A percentile compares a stretch with the other conserved stretches of the same genome.
phyloP scores from a whole-genome alignment of 495 filamentous ascomycete species.

The Rostrohypoxylon terebratum region DNA sequence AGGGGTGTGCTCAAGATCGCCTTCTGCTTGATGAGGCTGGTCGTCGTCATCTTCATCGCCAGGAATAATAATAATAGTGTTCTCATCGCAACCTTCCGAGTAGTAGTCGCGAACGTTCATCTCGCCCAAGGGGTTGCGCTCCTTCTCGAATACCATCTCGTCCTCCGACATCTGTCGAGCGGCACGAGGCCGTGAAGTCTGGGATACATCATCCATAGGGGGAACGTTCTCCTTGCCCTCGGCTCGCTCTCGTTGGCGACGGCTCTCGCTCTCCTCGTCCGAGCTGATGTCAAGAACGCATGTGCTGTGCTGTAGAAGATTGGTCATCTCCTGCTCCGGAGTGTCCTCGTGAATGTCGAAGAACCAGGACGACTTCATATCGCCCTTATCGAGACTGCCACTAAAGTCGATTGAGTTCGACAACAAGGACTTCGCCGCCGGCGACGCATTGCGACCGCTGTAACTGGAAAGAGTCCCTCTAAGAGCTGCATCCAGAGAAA shows the following conservation, averaged over 20 bases:
- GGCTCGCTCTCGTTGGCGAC: conserved; percentile 64
- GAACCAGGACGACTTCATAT: conserved; percentile 77
- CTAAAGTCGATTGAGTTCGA: conserved; percentile 28
- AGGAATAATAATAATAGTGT: conserved; percentile 68
- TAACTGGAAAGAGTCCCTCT: conserved; percentile 73
- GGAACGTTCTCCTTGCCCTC: conserved; percentile 92
- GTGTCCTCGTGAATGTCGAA: conserved; percentile 97
- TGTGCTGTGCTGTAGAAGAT: conserved; percentile 90
- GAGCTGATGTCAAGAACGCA: conserved; percentile 85
- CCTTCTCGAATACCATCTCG: conserved; percentile 62
- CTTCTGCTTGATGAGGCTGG: conserved; percentile 26
- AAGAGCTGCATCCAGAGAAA: conserved; percentile 84
- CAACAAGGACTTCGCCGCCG: conserved; percentile 34
- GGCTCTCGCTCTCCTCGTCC: conserved; percentile 69
- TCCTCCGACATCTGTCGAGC: conserved; percentile 42
- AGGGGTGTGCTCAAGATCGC: conserved; percentile 50
- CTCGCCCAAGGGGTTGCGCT: conserved; percentile 76
- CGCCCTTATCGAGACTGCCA: conserved; percentile 51
- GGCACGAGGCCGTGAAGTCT: conserved; percentile 55
- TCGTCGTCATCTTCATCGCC: conserved; percentile 66
- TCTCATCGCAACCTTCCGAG: conserved; percentile 71
- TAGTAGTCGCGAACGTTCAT: conserved; percentile 80
- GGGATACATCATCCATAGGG: conserved; percentile 69
- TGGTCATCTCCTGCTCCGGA: conserved; percentile 86
- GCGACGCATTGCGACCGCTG: conserved; percentile 48